Percentiles rank a stretch among this genome's conserved stretches.
Evolutionary conservation across 208 protist genomes (phyloP).

Genomic region (Acanthamoeba lenticulata): DNA sequence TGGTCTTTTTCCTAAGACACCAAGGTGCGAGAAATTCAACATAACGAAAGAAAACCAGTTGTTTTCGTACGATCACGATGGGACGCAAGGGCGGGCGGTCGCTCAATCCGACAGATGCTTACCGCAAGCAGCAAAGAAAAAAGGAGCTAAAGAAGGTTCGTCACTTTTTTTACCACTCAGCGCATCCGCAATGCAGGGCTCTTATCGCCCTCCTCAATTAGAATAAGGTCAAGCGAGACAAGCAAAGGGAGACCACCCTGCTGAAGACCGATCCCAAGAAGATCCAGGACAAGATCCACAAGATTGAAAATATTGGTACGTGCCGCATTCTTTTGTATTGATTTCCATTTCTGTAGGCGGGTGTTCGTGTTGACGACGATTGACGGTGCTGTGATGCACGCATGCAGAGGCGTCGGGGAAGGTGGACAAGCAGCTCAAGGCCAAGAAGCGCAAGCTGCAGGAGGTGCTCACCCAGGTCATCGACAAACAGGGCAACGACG

Average conservation of each 20-base stretch:
- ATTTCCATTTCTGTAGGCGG: not conserved
- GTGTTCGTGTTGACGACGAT: not conserved
- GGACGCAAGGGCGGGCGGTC: slow-evolving; percentile 23
- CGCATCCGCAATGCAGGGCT: not conserved
- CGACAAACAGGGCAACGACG: not conserved
- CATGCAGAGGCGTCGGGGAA: slow-evolving; percentile 17
- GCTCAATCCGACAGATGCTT: slow-evolving; percentile 70
- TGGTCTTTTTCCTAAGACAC: not conserved
- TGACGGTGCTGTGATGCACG: not conserved
- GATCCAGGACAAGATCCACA: slow-evolving; percentile 41
- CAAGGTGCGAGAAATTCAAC: not conserved
- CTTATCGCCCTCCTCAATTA: not conserved
- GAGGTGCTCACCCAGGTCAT: not conserved
- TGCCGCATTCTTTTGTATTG: not conserved
- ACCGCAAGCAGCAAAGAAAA: slow-evolving; percentile 68
- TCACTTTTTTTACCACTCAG: not conserved
- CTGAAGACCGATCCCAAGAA: slow-evolving; percentile 15
- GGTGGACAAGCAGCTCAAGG: slow-evolving; percentile 33
- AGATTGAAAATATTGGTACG: slow-evolving; percentile 58
- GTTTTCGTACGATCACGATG: not conserved
- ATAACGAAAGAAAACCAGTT: not conserved
- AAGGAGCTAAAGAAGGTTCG: slow-evolving; percentile 64
- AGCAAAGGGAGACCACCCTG: slow-evolving; percentile 7
- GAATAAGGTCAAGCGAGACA: slow-evolving; percentile 54
- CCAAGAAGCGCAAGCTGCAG: slow-evolving; percentile 41